phyloP scores from a whole-genome alignment of 176 grass and related monocot species.

The Pontederia crassipes region DNA sequence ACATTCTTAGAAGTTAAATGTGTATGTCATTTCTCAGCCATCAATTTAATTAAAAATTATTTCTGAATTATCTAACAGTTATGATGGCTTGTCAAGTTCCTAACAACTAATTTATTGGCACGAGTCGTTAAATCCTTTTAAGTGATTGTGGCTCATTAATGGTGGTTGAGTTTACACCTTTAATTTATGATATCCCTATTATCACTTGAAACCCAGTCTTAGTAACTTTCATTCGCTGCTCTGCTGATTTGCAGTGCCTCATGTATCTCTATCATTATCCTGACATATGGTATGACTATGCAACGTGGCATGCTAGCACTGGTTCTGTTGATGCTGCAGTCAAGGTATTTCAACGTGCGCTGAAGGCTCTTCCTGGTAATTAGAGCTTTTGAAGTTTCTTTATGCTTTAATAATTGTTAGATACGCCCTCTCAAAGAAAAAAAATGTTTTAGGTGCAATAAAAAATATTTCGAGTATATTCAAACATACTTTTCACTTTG shows the following conservation, averaged over 20 bases:
- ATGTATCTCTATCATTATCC: slow-evolving; percentile 99
- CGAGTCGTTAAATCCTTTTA: background rate
- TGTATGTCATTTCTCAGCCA: no score
- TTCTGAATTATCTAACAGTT: no score
- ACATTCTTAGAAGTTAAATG: no score
- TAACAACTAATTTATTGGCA: no score
- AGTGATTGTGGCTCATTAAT: slow-evolving; percentile 16
- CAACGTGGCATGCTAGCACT: slow-evolving; percentile 67
- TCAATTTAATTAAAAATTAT: no score
- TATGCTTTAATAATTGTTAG: no score
- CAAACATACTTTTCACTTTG: no score
- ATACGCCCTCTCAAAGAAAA: no score
- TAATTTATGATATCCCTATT: slow-evolving; percentile 12
- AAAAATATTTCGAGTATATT: no score
- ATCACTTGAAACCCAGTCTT: background rate
- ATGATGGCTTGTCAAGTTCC: no score
- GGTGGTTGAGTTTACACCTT: slow-evolving; percentile 2
- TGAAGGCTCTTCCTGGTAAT: slow-evolving; percentile 95
- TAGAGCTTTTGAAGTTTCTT: slow-evolving; percentile 2
- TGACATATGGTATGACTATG: slow-evolving; percentile 98
- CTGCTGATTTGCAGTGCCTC: slow-evolving; percentile 50
- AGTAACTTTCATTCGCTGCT: background rate
- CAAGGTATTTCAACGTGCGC: slow-evolving; percentile 93
- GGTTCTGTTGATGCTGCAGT: slow-evolving; percentile 69
- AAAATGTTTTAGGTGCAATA: no score